Base-by-base conservation (phyloP, 2,329 filamentous ascomycete species). In the Pezicula radicicola region DNA sequence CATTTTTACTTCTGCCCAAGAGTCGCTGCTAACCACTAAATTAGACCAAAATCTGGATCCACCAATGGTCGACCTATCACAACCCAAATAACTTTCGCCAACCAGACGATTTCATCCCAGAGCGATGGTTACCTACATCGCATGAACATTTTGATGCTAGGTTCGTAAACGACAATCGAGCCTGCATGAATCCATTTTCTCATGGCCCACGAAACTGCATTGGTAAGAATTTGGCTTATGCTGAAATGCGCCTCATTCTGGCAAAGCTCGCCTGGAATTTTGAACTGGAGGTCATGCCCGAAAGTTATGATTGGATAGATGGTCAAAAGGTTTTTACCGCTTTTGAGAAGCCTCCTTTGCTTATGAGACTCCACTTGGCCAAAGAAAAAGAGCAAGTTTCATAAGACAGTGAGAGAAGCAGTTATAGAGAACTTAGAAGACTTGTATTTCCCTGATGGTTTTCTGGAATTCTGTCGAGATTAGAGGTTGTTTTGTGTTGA, bases 81-180 rank as follows among this genome's bases (percentile, higher is more conserved):
- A 39, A 28, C 8, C 28, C 49, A 7, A 28, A 19, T 7, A 45
- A 46, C 28, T 50, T 50, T 21, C 40, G 56, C 1, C 60, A 71
- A 3, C 68, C 70, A 1, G 58, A 67, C 15, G 57, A 41, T 12
- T 71, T 66, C 48, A 46, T 71, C 35, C 71, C 70, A 1, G 62
- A 63, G 13, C 60, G 74, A 25, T 76, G 71, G 71, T 52, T 73
- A 3, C 61, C 63, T 1, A 18, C 10, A 10, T 10, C 13, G 7
- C 10, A 16, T 12, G 3, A n/a, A 12, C 10, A 42, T 12, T 12
- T 12, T 4, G 15, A 13, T n/a, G 15, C 39, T 7, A 13, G 15
- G 7, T 42, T n/a, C 18, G 69, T 68, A 73, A n/a, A 42, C 19
- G 39, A 42, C 18, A 19, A n/a, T 19, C 39, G 39, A 10, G 39